phyloP scores from a whole-genome alignment of 2,329 filamentous ascomycete species.

The Ceratocystis colombiana region DNA sequence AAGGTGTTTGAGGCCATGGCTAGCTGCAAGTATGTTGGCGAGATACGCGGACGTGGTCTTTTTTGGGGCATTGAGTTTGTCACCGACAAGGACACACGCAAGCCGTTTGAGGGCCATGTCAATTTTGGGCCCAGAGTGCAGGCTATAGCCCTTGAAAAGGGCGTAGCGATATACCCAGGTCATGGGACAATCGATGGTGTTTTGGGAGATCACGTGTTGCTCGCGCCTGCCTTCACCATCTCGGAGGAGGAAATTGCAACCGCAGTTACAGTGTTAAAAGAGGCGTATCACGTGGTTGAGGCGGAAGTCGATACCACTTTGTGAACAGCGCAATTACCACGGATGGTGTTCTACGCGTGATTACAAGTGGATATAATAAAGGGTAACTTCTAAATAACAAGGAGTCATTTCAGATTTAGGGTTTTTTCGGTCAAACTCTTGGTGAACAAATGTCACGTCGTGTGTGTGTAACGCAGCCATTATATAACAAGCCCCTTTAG shows the following conservation, averaged over 20 bases:
- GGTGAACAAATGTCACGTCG: not conserved
- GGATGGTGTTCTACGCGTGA: not conserved
- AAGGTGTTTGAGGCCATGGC: conserved; percentile 30
- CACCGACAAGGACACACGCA: conserved; percentile 32
- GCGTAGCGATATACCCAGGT: conserved; percentile 48
- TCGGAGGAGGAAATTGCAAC: conserved; percentile 44
- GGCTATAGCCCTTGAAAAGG: conserved; percentile 29
- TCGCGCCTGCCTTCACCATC: conserved; percentile 60
- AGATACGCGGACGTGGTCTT: conserved; percentile 36
- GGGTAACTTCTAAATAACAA: not conserved
- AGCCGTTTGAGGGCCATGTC: conserved; percentile 32
- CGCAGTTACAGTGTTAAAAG: not conserved
- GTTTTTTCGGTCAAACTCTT: not conserved
- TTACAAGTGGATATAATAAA: not conserved
- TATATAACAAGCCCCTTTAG: not conserved
- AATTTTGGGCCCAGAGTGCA: conserved; percentile 30
- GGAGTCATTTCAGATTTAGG: not conserved
- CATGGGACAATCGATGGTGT: conserved; percentile 50
- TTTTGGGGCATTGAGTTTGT: conserved; percentile 44
- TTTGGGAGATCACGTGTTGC: conserved; percentile 56
- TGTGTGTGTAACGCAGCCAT: not conserved
- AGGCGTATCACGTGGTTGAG: not conserved
- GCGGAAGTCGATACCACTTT: not conserved
- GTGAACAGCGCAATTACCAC: conserved; percentile 3
- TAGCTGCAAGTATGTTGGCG: conserved; percentile 33